Evolutionary conservation across 371 early-diverging fungal species (phyloP), one percentile per base, ranked within the genome.

Genomic region (Polyrhizophydium stewartii): DNA sequence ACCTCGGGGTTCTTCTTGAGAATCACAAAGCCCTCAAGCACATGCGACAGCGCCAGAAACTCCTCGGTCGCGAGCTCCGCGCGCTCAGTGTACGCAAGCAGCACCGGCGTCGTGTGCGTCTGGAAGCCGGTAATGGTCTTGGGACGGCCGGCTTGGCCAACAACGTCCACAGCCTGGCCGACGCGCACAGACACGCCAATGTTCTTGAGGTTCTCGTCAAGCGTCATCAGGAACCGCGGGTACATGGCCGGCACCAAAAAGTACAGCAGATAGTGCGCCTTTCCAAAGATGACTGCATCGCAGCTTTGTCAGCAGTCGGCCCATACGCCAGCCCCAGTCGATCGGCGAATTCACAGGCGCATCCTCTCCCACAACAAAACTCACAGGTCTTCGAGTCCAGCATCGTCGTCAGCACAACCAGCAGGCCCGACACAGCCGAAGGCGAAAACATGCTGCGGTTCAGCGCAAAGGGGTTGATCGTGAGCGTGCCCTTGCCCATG

Each of bases 111-210:
- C 25, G 92, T 85, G 71, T 99, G 97, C 55, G 97, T 94, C 74
- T 99, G 98, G 87, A 97, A 96, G 27, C 98, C 99, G 2, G 97
- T 93, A 61, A 99, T 94, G 0, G 94, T 95, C 81, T 96, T 98
- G 59, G 99, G 99, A 58, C 93, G 84, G 41, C 99, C 99, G 0
- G 97, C 98, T 75, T 99, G 96, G 33, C 99, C 99, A 32, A 99
- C 99, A 1, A 91, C 92, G 75, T 99, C 99, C 31, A 99, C 97
- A 19, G 97, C 96, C 64, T 94, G 97, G 56, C 99, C 99, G 27
- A 99, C 99, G 65, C 98, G 92, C 32, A 98, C 93, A 25, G 90
- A 88, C 32, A 88, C 89, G 13, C 89, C 79, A 58, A 92, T 67
- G 51, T 74, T 81, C 67, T 96, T 87, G 32, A 93, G 72, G 37